Conservation (phyloP, 495 filamentous ascomycete genomes). For the Bombardia bombarda region DNA sequence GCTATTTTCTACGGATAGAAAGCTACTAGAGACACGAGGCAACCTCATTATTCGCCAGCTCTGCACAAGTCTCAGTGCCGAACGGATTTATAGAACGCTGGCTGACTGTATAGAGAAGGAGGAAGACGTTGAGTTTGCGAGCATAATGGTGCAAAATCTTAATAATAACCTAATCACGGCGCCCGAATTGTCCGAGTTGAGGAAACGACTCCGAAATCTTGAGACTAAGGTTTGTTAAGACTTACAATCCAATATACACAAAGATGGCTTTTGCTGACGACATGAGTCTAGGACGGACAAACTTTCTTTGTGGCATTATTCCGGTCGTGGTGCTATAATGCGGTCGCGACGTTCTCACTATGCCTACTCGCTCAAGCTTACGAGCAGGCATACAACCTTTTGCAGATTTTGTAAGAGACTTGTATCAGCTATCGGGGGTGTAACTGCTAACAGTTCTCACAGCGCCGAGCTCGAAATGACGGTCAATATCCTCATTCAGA, state of each 20-base stretch:
- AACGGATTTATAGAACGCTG: constrained; percentile 91
- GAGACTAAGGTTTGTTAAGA: constrained; percentile 55
- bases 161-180: constrained; percentile 99
- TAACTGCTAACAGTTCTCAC: constrained; percentile 7
- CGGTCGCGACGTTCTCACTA: constrained; percentile 92
- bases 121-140: constrained; percentile 96
- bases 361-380: constrained; percentile 97
- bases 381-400: constrained; percentile 92
- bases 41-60: constrained; percentile 96
- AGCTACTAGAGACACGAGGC: constrained; percentile 82
- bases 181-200: constrained; percentile 82
- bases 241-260: constrained; percentile 1
- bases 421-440: background rate
- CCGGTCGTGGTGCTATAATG: constrained; percentile 96
- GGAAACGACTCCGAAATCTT: constrained; percentile 82
- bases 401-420: constrained; percentile 80
- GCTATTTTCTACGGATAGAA: constrained; percentile 87
- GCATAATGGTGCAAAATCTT: constrained; percentile 98
- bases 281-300: constrained; percentile 68
- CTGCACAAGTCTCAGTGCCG: constrained; percentile 84
- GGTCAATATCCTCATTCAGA: constrained; percentile 96
- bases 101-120: constrained; percentile 97
- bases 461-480: constrained; percentile 98
- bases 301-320: constrained; percentile 92
- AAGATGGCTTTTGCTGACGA: constrained; percentile 17